Base-by-base conservation (phyloP, 108 stramenopile genomes). In the Nannochloropsis salina region DNA sequence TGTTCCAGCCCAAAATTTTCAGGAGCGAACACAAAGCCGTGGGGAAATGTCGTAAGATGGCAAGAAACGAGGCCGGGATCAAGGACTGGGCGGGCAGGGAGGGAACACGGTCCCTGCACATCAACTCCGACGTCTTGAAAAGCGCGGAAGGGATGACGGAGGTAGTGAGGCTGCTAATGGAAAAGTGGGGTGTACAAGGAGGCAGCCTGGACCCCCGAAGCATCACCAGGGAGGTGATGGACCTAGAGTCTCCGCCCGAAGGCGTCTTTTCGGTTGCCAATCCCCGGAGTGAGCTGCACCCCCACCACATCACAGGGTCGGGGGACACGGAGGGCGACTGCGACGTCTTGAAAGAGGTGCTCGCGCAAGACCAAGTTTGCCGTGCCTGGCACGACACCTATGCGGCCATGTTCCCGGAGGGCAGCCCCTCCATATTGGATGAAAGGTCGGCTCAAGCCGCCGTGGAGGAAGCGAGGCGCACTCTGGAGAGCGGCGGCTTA, bases 1-100 rank as follows among this genome's bases (percentile, higher is more conserved):
- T 74, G 61, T 74, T 74, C n/a, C 3, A n/a, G 61, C 61, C 61
- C n/a, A 74, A 74, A n/a, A 74, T 74, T 74, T 74, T 74, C n/a
- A 74, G 6, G n/a, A n/a, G n/a, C n/a, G 8, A 6, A 2, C 61
- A 6, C 15, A 74, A 74, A n/a, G 61, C 61, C n/a, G 61, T 74
- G 61, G 6, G 0, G 8, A 74, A 74, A 74, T 74, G 61, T 74
- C 15, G 61, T 4, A 74, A 74, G 61, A 74, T 74, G 61, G 61
- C 61, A 15, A n/a, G n/a, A 6, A 74, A 74, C 6, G 61, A 74
- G 61, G 61, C 61, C 15, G 61, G 6, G 61, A 74, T 74, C 8
- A 74, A n/a, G n/a, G 15, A 74, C n/a, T 74, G 61, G 61, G 61
- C 61, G 15, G 61, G 61, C 5, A 15, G n/a, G 6, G 6, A 15